Base-by-base conservation (phyloP, 1,284 basidiomycete species). In the Pseudozyma sp. region DNA sequence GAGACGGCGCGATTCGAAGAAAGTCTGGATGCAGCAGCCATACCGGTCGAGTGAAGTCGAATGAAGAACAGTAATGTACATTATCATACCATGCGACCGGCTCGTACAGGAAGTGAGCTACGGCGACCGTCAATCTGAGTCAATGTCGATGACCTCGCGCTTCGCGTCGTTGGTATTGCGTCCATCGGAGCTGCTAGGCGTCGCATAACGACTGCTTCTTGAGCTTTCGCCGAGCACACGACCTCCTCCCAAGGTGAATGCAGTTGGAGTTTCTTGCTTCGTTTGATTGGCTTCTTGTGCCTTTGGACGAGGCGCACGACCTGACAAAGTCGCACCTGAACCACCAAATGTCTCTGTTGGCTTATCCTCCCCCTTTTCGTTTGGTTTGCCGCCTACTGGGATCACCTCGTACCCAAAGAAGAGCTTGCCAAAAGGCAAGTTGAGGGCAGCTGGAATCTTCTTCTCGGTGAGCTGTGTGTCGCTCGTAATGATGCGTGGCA, bases 371-470 rank as follows among this genome's bases (percentile, higher is more conserved):
- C 64, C 48, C 1, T 52, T 56, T 3, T 69, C 54, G 1, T 45
- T 45, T 3, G 53, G 72, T 38, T 80, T 80, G 18, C 78, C 79
- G 13, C 72, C 79, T 21, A 79, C 77, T 9, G 76, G 75, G 16
- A 78, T 68, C 11, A 82, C 77, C 11, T 83, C 76, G 69, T 85
- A 85, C 35, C 83, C 83, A 40, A 85, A 85, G 62, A 84, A 85
- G 31, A 85, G 77, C 55, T 78, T 76, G 12, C 97, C 97, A 72
- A 92, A 92, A 0, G 96, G 95, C 35, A 99, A 87, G 76, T 93
- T 92, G 51, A 99, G 88, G 1, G 94, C 91, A 0, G 94, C 94
- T 1, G 97, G 95, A 6, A 93, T 93, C 84, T 92, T 92, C 57
- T 88, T 88, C 42, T 92, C 92, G 7, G 89, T 88, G 36, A 79